Conservation (phyloP, 2,329 filamentous ascomycete genomes). For the Boeremia exigua region DNA sequence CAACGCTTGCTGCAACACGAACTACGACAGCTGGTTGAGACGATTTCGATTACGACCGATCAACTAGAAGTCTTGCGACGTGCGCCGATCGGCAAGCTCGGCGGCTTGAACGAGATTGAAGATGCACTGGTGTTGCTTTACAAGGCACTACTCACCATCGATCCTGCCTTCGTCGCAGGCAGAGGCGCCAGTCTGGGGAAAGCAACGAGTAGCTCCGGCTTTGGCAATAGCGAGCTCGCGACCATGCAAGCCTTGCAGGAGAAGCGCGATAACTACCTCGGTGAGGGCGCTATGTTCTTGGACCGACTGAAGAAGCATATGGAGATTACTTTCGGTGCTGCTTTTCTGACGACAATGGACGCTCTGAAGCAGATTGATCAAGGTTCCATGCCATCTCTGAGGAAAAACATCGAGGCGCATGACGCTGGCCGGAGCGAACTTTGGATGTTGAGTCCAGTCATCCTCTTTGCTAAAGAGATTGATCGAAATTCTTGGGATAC, state of each 20-base stretch:
- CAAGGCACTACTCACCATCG: slow-evolving; percentile 92
- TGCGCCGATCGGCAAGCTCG: slow-evolving; percentile 73
- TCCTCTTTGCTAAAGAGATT: slow-evolving; percentile 87
- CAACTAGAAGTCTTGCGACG: slow-evolving; percentile 77
- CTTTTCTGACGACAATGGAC: slow-evolving; percentile 72
- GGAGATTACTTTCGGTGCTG: slow-evolving; percentile 77
- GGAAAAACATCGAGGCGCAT: slow-evolving; percentile 72
- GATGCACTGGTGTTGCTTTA: slow-evolving; percentile 79
- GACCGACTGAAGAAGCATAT: slow-evolving; percentile 82
- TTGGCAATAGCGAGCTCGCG: slow-evolving; percentile 74
- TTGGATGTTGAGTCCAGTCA: slow-evolving; percentile 86
- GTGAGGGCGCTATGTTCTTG: slow-evolving; percentile 78
- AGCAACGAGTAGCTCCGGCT: slow-evolving; percentile 57
- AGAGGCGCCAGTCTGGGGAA: slow-evolving; percentile 48
- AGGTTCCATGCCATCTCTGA: slow-evolving; percentile 56
- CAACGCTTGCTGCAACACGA: slow-evolving; percentile 93
- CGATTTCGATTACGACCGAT: slow-evolving; percentile 81
- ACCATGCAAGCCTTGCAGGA: slow-evolving; percentile 94
- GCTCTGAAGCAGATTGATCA: slow-evolving; percentile 60
- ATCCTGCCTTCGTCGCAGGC: slow-evolving; percentile 72
- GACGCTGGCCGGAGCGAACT: slow-evolving; percentile 74
- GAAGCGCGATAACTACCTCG: slow-evolving; percentile 87
- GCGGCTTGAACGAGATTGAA: slow-evolving; percentile 80
- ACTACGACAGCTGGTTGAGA: slow-evolving; percentile 85
- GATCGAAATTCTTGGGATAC: slow-evolving; percentile 82